These are phyloP conservation scores for Hypsizygus marmoreus DNA, from an alignment of 768 basidiomycete species.

Conservation along the genomic window DNA sequence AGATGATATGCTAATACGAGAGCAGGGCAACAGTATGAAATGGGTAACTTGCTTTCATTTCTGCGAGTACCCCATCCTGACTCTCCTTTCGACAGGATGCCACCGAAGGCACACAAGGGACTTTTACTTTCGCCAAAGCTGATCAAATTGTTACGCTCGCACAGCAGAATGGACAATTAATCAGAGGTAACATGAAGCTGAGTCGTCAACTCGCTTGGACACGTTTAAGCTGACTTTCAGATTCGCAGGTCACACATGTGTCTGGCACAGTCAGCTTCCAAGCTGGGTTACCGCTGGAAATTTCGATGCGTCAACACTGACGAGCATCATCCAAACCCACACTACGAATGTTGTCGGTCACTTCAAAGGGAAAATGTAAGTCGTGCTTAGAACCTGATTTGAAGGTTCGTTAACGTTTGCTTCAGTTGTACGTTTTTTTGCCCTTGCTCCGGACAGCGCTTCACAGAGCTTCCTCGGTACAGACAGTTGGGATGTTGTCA, in stretches of 20 bases:
- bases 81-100: too few species aligned
- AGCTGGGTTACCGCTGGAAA: constrained; percentile 47
- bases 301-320: constrained; percentile 43
- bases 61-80: too few species aligned
- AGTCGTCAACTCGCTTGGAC: too few species aligned
- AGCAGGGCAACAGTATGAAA: constrained; percentile 52
- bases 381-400: neutral
- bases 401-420: neutral
- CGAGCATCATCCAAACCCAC: constrained; percentile 49
- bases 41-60: constrained; percentile 40
- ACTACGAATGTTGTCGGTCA: constrained; percentile 49
- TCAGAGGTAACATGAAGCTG: too few species aligned
- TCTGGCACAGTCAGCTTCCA: constrained; percentile 57
- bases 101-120: too few species aligned
- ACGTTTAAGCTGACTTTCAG: neutral
- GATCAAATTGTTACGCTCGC: too few species aligned
- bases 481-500: constrained; percentile 48
- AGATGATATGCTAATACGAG: neutral
- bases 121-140: too few species aligned
- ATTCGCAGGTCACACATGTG: constrained; percentile 43
- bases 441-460: constrained; percentile 15
- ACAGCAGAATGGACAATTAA: too few species aligned
- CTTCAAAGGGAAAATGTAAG: constrained; percentile 56
- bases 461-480: neutral
- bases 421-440: constrained; percentile 35